Evolutionary conservation across 2,329 filamentous ascomycete genomes (phyloP).

Genomic region (Seiridium cupressi): DNA sequence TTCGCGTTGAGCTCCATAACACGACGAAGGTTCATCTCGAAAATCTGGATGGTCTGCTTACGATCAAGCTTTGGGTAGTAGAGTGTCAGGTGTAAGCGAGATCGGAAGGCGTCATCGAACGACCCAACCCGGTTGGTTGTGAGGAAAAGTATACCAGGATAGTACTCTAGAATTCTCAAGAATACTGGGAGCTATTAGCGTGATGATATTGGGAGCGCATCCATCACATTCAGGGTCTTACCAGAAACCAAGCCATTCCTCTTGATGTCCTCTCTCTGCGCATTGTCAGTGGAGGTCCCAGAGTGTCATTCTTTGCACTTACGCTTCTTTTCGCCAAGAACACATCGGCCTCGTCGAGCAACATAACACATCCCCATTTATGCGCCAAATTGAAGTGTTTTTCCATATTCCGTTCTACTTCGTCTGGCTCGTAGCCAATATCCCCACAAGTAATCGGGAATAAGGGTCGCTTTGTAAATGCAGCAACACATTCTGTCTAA

Average conservation of each 20-base stretch:
- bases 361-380: slow-evolving; percentile 25
- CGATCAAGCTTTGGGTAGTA: slow-evolving; percentile 14
- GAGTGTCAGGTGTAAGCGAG: slow-evolving; percentile 19
- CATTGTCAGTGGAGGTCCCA: slow-evolving; percentile 8
- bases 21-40: slow-evolving; percentile 30
- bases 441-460: slow-evolving; percentile 10
- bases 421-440: slow-evolving; percentile 3
- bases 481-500: slow-evolving; percentile 10
- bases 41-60: slow-evolving; percentile 12
- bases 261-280: slow-evolving; percentile 24
- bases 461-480: slow-evolving; percentile 3
- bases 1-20: background rate
- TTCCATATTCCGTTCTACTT: background rate
- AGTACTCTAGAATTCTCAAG: slow-evolving; percentile 32
- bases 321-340: slow-evolving; percentile 26
- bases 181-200: slow-evolving; percentile 16
- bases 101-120: slow-evolving; percentile 22
- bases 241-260: slow-evolving; percentile 12
- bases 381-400: background rate
- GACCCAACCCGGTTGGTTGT: slow-evolving; percentile 19
- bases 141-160: slow-evolving; percentile 18
- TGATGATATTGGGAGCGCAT: background rate
- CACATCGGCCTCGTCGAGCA: slow-evolving; percentile 29
- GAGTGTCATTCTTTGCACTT: background rate
- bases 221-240: background rate